Base-by-base conservation (phyloP, 768 basidiomycete genomes). In the Mycena vulgaris region DNA sequence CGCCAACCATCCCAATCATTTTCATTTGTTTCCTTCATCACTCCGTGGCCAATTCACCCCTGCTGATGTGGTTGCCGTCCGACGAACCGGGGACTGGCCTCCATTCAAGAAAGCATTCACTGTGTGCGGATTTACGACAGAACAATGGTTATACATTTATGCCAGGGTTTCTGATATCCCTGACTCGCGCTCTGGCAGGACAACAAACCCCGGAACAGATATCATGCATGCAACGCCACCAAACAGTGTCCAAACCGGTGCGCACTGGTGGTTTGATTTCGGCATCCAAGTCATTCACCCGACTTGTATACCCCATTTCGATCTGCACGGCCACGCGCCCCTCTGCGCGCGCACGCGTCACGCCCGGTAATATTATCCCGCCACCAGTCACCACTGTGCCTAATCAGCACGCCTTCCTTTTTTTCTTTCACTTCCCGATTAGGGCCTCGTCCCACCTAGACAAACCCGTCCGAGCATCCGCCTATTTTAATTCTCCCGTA, bases 101-200 rank as follows among this genome's bases (percentile, higher is more conserved):
- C 30, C 10, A 21, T 28, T 10, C 39, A 40, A 6, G 33, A n/a
- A n/a, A n/a, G n/a, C n/a, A n/a, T n/a, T n/a, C n/a, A n/a, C n/a
- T n/a, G n/a, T n/a, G n/a, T n/a, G 7, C 60, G 53, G 67, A 68
- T 68, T 60, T 68, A 42, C 28, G 48, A 57, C 55, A 63, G 35
- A 48, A n/a, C 45, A 57, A 57, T 31, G 25, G 40, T n/a, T n/a
- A 35, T 40, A 60, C 59, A 42, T 58, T 28, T 61, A 39, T 27
- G 63, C 25, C 68, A 69, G 68, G 68, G 68, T n/a, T 59, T 21
- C 27, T 69, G 68, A 64, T 69, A 28, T 58, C 68, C 61, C 68
- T 68, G n/a, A n/a, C n/a, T n/a, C n/a, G n/a, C n/a, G n/a, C n/a
- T n/a, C n/a, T n/a, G n/a, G n/a, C n/a, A n/a, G n/a, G n/a, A n/a